Evolutionary conservation across 352 stramenopile species (phyloP).

Genomic region (Globisporangium iwayamae): DNA sequence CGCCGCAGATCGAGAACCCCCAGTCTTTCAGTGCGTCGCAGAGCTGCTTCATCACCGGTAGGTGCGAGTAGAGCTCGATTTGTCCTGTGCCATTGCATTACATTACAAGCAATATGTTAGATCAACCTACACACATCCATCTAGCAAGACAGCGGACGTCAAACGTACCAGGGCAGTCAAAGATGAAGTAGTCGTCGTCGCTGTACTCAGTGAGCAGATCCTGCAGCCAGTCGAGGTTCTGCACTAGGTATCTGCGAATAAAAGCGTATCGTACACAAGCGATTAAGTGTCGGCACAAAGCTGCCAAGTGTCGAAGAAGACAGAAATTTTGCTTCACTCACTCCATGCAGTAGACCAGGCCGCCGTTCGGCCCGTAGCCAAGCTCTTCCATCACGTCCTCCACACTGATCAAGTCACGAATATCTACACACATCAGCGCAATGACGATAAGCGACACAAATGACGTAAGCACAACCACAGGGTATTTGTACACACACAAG

Average conservation of each 20-base stretch:
- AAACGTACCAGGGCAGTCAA: slow-evolving; percentile 95
- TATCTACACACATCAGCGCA: slow-evolving; percentile 47
- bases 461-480: no score
- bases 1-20: slow-evolving; percentile 86
- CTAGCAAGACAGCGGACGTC: background rate
- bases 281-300: background rate
- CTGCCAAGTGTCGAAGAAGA: background rate
- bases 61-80: slow-evolving; percentile 90
- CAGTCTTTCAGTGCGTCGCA: slow-evolving; percentile 80
- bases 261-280: background rate
- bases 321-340: slow-evolving; percentile 41
- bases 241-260: slow-evolving; percentile 65
- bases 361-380: slow-evolving; percentile 97
- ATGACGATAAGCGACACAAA: background rate
- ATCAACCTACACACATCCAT: background rate
- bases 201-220: slow-evolving; percentile 89
- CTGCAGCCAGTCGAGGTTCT: slow-evolving; percentile 96
- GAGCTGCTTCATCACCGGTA: slow-evolving; percentile 90
- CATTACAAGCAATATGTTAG: background rate
- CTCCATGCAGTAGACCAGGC: slow-evolving; percentile 99
- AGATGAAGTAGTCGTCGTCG: slow-evolving; percentile 97
- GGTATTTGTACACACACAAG: background rate
- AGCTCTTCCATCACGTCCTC: slow-evolving; percentile 98
- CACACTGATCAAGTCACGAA: slow-evolving; percentile 94
- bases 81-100: slow-evolving; percentile 45